Evolutionary conservation across 495 filamentous ascomycete species (phyloP).

Genomic region (Cryomyces minteri): DNA sequence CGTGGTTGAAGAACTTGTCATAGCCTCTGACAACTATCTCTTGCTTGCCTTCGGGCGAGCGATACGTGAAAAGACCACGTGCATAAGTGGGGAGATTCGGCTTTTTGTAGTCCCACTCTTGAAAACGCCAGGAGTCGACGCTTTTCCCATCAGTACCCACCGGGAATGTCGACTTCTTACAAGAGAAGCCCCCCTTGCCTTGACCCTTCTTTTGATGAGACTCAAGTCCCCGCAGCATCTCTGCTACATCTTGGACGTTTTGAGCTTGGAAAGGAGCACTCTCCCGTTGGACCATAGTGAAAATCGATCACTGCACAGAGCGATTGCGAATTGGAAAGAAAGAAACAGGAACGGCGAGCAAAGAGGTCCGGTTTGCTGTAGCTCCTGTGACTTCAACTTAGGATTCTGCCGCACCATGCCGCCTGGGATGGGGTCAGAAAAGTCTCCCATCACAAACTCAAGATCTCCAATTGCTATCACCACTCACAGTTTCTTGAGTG

Average conservation of each 20-base stretch:
- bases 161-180: conserved; percentile 56
- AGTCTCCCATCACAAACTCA: too few relatives aligned
- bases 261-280: conserved; percentile 40
- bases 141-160: conserved; percentile 39
- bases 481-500: too few relatives aligned
- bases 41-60: conserved; percentile 34
- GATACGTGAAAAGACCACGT: conserved; percentile 76
- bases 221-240: conserved; percentile 39
- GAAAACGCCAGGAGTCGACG: conserved; percentile 84
- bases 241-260: conserved; percentile 38
- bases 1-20: conserved; percentile 96
- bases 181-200: conserved; percentile 28
- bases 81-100: conserved; percentile 70
- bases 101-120: conserved; percentile 91
- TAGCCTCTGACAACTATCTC: conserved; percentile 83
- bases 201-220: conserved; percentile 29
- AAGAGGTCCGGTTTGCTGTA: not conserved
- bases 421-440: too few relatives aligned
- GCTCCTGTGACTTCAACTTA: too few relatives aligned
- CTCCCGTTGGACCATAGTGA: conserved; percentile 17
- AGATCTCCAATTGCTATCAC: too few relatives aligned
- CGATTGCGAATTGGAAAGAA: not conserved
- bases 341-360: not conserved
- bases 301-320: not conserved
- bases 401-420: too few relatives aligned